phyloP scores from a whole-genome alignment of 2,329 filamentous ascomycete species.

The Zymoseptoria ardabiliae region DNA sequence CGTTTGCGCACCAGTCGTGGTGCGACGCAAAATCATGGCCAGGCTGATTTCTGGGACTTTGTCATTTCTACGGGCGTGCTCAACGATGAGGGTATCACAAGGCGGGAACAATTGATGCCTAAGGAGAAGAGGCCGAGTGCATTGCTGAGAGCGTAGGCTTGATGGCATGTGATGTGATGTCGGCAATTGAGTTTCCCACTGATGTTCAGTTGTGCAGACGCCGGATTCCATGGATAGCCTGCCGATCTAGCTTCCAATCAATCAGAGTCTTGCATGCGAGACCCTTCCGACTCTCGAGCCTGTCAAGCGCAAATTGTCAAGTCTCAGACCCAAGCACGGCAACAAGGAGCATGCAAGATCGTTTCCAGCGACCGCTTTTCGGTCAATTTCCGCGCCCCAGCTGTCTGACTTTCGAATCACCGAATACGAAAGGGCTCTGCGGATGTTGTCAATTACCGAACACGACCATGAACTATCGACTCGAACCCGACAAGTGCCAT shows the following conservation, averaged over 20 bases:
- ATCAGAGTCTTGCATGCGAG: background rate
- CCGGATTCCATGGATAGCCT: background rate
- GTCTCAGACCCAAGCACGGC: background rate
- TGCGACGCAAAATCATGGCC: constrained; percentile 1
- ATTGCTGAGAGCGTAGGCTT: constrained; percentile 3
- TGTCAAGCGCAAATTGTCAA: background rate
- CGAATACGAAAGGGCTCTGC: background rate
- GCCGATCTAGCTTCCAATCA: background rate
- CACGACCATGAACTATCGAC: background rate
- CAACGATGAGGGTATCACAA: constrained; percentile 2
- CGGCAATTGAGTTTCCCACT: background rate
- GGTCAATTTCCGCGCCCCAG: too few relatives aligned
- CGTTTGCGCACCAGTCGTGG: constrained; percentile 5
- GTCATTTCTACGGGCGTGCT: constrained; percentile 11
- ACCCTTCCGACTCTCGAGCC: background rate
- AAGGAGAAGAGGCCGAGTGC: background rate
- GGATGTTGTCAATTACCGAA: background rate
- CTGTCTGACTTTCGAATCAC: background rate
- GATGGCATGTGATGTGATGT: background rate
- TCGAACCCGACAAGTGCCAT: background rate
- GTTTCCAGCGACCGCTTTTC: too few relatives aligned
- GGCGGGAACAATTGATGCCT: constrained; percentile 1
- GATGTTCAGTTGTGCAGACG: background rate
- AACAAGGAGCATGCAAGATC: background rate
- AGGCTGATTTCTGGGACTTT: constrained; percentile 14